phyloP scores from a whole-genome alignment of 2,329 filamentous ascomycete species.

The Immersiporthe knoxdaviesiana region DNA sequence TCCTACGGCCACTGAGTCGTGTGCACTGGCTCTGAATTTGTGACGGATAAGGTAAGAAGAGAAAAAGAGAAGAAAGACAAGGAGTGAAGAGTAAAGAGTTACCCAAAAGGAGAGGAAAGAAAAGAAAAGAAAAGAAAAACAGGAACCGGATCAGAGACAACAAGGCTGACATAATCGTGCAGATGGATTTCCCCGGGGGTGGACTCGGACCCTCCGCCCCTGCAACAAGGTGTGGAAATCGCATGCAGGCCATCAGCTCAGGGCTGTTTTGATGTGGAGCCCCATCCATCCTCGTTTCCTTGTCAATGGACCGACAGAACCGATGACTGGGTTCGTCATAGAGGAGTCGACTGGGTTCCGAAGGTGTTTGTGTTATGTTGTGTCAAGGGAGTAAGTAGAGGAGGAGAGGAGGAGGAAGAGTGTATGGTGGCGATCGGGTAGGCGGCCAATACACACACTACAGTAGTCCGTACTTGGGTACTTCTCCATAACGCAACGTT shows the following conservation, averaged over 20 bases:
- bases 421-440: neutral
- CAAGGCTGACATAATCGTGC: neutral
- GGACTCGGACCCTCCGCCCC: slow-evolving; percentile 3
- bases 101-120: neutral
- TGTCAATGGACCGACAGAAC: neutral
- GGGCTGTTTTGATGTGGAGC: neutral
- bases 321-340: neutral
- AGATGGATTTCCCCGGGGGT: neutral
- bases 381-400: too few relatives aligned
- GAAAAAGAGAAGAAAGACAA: neutral
- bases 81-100: too few relatives aligned
- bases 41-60: neutral
- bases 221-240: neutral
- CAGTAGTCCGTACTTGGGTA: neutral
- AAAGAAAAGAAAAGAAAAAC: neutral
- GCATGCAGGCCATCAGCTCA: neutral
- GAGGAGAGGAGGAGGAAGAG: neutral
- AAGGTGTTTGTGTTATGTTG: neutral
- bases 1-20: too few relatives aligned
- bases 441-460: neutral
- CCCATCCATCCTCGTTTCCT: neutral
- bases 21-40: neutral
- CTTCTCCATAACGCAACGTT: neutral
- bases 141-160: too few relatives aligned
- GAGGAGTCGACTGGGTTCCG: neutral